Conservation (phyloP, 257 asterid species). For the Solanum medicagineum region DNA sequence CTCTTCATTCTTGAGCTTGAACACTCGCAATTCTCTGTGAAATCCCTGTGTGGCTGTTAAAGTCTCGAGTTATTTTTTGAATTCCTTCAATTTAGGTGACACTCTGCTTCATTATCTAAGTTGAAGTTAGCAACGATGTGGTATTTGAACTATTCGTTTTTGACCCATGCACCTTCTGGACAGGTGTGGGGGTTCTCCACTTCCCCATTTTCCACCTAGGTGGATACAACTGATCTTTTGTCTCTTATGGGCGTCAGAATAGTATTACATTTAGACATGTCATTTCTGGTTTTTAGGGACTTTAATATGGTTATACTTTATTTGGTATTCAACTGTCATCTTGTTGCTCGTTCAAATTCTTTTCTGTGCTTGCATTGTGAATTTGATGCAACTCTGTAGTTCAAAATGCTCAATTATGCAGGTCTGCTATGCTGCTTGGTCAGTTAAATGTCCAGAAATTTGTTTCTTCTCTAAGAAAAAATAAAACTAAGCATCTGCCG, state of each 20-base stretch:
- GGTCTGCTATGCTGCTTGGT: slow-evolving; percentile 53
- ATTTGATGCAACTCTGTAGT: neutral
- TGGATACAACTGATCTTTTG: neutral
- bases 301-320: neutral
- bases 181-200: neutral
- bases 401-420: slow-evolving; percentile 15
- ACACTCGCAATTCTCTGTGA: neutral
- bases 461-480: slow-evolving; percentile 24
- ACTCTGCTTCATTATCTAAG: neutral
- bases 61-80: neutral
- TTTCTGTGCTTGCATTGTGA: neutral
- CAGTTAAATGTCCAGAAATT: slow-evolving; percentile 64
- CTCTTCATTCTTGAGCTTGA: neutral
- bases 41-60: neutral
- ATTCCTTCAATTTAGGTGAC: neutral
- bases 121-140: neutral
- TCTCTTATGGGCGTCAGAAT: neutral
- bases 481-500: slow-evolving; percentile 13
- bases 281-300: neutral
- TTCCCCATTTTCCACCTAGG: neutral
- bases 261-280: neutral
- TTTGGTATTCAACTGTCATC: neutral
- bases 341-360: neutral
- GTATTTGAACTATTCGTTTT: neutral
- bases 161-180: neutral